Conservation (phyloP, 495 filamentous ascomycete species). For the Annulohypoxylon maeteangense region DNA sequence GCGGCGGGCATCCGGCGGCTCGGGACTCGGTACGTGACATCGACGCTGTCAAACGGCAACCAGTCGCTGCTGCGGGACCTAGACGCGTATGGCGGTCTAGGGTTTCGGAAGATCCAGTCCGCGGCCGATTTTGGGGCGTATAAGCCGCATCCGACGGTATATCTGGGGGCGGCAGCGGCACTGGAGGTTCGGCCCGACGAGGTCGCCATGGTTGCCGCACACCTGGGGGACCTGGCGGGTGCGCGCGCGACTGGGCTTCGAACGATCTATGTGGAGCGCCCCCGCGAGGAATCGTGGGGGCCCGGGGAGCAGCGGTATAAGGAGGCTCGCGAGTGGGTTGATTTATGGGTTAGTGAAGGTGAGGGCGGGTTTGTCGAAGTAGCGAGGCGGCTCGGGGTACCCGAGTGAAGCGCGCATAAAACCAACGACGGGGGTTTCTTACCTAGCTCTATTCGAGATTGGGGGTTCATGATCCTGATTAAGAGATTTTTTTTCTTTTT, state of each 20-base stretch:
- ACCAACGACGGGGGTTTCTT: neutral
- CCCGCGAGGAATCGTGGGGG: slow-evolving; percentile 70
- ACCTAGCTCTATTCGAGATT: neutral
- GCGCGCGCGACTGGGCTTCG: slow-evolving; percentile 71
- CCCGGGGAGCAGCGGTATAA: slow-evolving; percentile 61
- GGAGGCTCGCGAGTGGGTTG: slow-evolving; percentile 69
- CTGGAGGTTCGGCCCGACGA: slow-evolving; percentile 67
- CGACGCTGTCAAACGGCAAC: slow-evolving; percentile 82
- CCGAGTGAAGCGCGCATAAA: slow-evolving; percentile 27
- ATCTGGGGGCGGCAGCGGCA: slow-evolving; percentile 70
- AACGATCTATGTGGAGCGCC: slow-evolving; percentile 80
- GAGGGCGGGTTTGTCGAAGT: slow-evolving; percentile 66
- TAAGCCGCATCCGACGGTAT: slow-evolving; percentile 76
- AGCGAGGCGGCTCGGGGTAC: slow-evolving; percentile 58
- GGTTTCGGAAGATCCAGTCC: slow-evolving; percentile 70
- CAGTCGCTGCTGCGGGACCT: slow-evolving; percentile 72
- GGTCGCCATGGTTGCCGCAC: slow-evolving; percentile 83
- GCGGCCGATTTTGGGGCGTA: slow-evolving; percentile 80
- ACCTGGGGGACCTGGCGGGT: slow-evolving; percentile 73
- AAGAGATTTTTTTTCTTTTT: slow-evolving; percentile 10
- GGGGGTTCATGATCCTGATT: neutral
- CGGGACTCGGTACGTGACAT: slow-evolving; percentile 64
- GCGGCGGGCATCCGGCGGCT: slow-evolving; percentile 65
- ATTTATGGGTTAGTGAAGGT: slow-evolving; percentile 65
- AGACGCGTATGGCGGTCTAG: slow-evolving; percentile 62